phyloP scores from a whole-genome alignment of 768 basidiomycete species.

The Sarcomyxa edulis region DNA sequence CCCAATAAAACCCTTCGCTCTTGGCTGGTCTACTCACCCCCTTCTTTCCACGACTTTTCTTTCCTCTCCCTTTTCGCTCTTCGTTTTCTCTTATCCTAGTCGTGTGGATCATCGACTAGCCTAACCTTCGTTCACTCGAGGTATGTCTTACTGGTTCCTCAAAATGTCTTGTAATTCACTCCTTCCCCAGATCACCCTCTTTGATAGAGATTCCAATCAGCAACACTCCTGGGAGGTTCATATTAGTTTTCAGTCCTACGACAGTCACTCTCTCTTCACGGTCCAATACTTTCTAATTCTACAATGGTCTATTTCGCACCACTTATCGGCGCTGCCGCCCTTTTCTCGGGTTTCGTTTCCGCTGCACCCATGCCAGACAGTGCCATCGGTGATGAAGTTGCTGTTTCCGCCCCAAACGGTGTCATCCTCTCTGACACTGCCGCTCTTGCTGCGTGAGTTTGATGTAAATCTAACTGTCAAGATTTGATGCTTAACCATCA shows the following conservation, averaged over 20 bases:
- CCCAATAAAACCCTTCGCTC: constrained; percentile 10
- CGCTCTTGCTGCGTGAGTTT: constrained; percentile 28
- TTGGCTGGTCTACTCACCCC: no score
- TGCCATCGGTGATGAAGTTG: constrained; percentile 29
- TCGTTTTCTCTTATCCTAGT: constrained; percentile 38
- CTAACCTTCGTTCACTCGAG: constrained; percentile 50
- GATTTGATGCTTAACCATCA: neutral
- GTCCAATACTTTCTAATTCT: constrained; percentile 31
- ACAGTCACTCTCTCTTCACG: constrained; percentile 42
- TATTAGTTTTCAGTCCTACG: constrained; percentile 36
- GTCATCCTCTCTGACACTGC: constrained; percentile 35
- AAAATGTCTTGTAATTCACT: constrained; percentile 6
- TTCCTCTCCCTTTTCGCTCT: constrained; percentile 33
- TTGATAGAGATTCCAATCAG: constrained; percentile 58
- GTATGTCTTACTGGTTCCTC: constrained; percentile 25
- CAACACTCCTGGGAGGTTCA: constrained; percentile 59
- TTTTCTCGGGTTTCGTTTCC: constrained; percentile 46
- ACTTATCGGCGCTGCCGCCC: constrained; percentile 46
- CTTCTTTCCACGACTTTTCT: constrained; percentile 17
- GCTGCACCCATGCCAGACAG: constrained; percentile 21
- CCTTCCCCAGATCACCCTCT: constrained; percentile 53
- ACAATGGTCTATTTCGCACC: constrained; percentile 61
- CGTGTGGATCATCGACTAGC: constrained; percentile 66
- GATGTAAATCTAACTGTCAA: neutral
- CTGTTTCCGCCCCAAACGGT: constrained; percentile 45